Base-by-base conservation (phyloP, 208 protist genomes). In the Crithidia brevicula region DNA sequence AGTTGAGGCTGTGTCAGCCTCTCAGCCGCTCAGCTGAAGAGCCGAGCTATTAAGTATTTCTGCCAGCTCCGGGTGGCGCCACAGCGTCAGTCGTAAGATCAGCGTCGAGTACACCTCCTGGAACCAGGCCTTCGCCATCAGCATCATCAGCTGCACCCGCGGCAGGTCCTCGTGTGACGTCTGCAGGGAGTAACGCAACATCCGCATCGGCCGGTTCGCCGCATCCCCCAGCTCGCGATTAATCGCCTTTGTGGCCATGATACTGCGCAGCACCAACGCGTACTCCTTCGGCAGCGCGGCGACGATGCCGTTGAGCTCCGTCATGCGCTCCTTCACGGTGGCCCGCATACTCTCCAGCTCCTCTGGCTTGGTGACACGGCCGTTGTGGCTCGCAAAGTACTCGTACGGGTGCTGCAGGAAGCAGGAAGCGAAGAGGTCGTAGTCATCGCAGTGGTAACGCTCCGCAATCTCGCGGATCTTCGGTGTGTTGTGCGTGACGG, bases 321-420 rank as follows among this genome's bases (percentile, higher is more conserved):
- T 53, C 92, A 97, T 97, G 28, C 83, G 78, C 34, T 89, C 49
- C 73, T 85, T 83, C 40, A 88, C 72, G 4, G 83, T 86, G 3
- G 79, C 68, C 13, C 86, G 84, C 84, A 96, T 93, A 30, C 72
- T 79, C 70, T 89, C 81, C 43, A 82, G 74, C 38, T 77, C 81
- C 40, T 69, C 15, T 42, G 72, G 63, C 63, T 52, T 70, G 22
- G 78, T 81, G 40, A 89, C 30, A 0, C 80, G 70, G 18, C 74
- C 66, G 0, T 66, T 57, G 30, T 67, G 50, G 42, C 58, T 69
- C 15, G 73, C 72, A 59, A 80, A 86, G 63, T 83, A 84, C 42
- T 79, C 79, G 73, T 97, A 97, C 25, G 92, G 92, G 67, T 89
- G 84, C 70, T 93, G 85, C 34, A 97, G 70, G 42, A 97, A 95